Evolutionary conservation across 1,284 basidiomycete species (phyloP), one percentile per base, ranked within the genome.

Genomic region (Trametes pubescens): DNA sequence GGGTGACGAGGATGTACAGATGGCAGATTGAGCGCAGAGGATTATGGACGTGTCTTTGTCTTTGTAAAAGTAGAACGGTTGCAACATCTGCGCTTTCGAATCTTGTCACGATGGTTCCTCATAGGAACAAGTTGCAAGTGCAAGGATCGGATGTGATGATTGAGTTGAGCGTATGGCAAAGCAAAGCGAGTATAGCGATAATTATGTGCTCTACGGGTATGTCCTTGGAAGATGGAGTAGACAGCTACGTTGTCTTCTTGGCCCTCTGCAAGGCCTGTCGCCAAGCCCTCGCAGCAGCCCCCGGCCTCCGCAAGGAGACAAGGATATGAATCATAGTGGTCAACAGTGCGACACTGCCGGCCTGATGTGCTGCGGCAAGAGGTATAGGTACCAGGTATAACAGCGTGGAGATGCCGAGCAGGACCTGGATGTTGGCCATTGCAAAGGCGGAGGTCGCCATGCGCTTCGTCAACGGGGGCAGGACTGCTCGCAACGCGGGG

Each of bases 301-400:
- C 83, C 0, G 96, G 96, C 65, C 85, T 81, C 49, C 95, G 84
- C 60, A 98, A 78, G 0, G 89, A 84, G 10, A 93, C 83, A 4
- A 92, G 80, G 1, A 96, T 75, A 58, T 94, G 93, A 16, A 96
- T 79, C 81, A 96, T 87, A 16, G 92, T 86, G n/a, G 91, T 95
- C 35, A 99, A 80, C 16, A 99, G 81, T 48, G 92, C 86, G 7
- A 99, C 90, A 71, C 94, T 95, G 10, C 97, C 97, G 0, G 95
- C 96, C 77, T 99, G 98, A 76, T 99, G 98, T 43, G 91, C 86
- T 10, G 96, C 93, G 1, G 98, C 98, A 2, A 99, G 81, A 1
- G 94, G 92, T 4, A 96, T 87, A 0, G 98, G 98, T 0, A 99
- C 98, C 65, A 99, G 86, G 78, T 98, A 98, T 34, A 99, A 77